Percentiles rank a stretch among this genome's conserved stretches.
Conservation (phyloP, 306 rosid species). For the Fagus crenata region DNA sequence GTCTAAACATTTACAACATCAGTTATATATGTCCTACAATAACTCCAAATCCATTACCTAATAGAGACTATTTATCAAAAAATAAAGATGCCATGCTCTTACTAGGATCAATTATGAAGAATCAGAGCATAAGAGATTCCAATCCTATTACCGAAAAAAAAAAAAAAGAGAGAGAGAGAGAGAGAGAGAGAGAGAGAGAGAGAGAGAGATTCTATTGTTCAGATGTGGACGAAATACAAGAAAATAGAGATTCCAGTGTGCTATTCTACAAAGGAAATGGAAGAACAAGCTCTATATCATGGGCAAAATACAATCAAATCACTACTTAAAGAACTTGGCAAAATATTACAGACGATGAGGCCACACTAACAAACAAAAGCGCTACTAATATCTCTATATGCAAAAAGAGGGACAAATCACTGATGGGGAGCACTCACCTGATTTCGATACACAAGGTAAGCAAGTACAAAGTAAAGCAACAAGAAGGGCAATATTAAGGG, state of each 20-base stretch:
- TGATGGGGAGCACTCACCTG: constrained; percentile 58
- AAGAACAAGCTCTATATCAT: neutral
- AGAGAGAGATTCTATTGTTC: neutral
- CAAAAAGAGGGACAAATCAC: constrained; percentile 15
- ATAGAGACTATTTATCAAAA: neutral
- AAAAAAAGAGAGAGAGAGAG: too few species aligned
- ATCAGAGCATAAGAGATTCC: neutral
- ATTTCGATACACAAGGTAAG: constrained; percentile 81
- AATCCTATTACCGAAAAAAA: too few species aligned
- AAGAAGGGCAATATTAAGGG: constrained; percentile 88
- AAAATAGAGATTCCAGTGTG: too few species aligned
- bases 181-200: too few species aligned
- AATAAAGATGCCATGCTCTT: neutral
- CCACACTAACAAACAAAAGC: constrained; percentile 7
- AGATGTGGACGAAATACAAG: neutral
- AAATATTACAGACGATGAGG: neutral
- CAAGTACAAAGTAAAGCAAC: constrained; percentile 74
- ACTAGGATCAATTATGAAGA: neutral
- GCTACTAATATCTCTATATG: constrained; percentile 4
- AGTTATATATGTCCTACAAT: neutral
- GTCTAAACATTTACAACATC: neutral
- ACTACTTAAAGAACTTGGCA: neutral
- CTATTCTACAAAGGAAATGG: neutral
- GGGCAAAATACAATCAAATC: neutral
- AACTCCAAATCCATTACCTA: neutral